These are phyloP conservation scores for Neophaeococcomyces mojaviensis DNA, from an alignment of 2,329 filamentous ascomycete species.

Conservation along the genomic window DNA sequence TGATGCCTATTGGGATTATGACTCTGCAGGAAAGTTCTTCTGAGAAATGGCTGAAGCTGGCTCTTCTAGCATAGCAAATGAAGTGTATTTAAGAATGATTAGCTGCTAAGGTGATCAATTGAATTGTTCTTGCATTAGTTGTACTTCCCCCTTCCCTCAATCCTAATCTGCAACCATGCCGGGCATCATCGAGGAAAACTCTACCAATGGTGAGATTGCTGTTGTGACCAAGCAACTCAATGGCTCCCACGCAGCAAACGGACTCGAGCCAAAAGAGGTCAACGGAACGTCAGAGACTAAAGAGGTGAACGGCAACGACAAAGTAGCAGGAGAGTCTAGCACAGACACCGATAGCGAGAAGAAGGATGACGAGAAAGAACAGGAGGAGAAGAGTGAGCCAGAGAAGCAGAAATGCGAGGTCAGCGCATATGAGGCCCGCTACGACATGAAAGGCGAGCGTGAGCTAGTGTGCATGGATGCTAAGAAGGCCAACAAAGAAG, in stretches of 20 bases:
- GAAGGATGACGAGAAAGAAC: background rate
- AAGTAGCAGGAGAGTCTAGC: background rate
- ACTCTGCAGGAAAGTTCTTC: too few relatives aligned
- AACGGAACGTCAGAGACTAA: background rate
- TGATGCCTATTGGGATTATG: too few relatives aligned
- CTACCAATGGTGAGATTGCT: background rate
- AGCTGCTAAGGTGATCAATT: too few relatives aligned
- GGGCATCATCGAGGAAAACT: background rate
- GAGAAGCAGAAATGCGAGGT: constrained; percentile 4
- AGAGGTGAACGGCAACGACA: background rate
- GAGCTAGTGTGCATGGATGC: constrained; percentile 5
- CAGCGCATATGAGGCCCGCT: constrained; percentile 1
- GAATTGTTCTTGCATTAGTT: too few relatives aligned
- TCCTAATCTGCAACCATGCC: background rate
- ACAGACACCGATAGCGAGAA: background rate
- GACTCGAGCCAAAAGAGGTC: background rate
- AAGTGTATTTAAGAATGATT: too few relatives aligned
- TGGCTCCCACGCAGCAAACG: background rate
- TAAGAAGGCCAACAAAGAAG: background rate
- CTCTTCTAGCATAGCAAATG: too few relatives aligned
- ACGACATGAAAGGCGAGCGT: constrained; percentile 1
- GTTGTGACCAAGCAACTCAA: constrained; percentile 1
- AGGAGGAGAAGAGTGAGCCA: background rate
- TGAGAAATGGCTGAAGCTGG: constrained; percentile 11
- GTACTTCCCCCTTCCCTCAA: too few relatives aligned